These are phyloP conservation scores for Nepenthes alata DNA, from an alignment of 179 eudicot species.

Conservation along the genomic window DNA sequence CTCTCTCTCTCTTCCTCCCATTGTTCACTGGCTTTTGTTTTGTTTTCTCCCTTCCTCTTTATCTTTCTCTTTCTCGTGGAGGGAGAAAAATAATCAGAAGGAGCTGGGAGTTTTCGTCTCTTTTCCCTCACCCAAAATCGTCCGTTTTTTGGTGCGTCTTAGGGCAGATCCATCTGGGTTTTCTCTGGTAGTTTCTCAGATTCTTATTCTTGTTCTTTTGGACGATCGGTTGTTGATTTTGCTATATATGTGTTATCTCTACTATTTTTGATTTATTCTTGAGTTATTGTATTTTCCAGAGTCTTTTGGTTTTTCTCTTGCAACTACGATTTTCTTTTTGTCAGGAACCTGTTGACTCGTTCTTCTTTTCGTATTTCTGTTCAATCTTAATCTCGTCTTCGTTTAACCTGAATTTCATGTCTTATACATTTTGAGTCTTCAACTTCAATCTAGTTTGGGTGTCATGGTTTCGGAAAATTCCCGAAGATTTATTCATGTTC, in stretches of 20 bases:
- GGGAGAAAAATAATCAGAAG: constrained; percentile 6
- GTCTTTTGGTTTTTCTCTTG: neutral
- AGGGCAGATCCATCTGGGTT: constrained; percentile 29
- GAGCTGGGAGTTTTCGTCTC: constrained; percentile 2
- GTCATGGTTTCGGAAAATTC: no score
- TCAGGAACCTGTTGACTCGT: constrained; percentile 1
- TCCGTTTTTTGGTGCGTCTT: constrained; percentile 6
- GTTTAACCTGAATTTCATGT: neutral
- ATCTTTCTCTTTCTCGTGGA: neutral
- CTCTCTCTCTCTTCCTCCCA: constrained; percentile 26
- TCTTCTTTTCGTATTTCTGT: constrained; percentile 8
- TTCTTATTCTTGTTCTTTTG: constrained; percentile 7
- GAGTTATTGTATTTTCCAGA: neutral
- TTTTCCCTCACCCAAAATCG: constrained; percentile 7
- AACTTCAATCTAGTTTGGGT: no score
- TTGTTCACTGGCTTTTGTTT: constrained; percentile 20
- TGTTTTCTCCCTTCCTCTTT: constrained; percentile 8
- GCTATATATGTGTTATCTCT: constrained; percentile 2
- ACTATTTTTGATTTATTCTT: constrained; percentile 4
- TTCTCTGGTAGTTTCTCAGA: constrained; percentile 20
- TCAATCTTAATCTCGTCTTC: neutral
- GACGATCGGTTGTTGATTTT: constrained; percentile 7
- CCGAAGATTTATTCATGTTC: no score
- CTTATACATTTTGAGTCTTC: no score
- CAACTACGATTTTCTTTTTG: neutral